Evolutionary conservation across 352 stramenopile species (phyloP).

Genomic region (Phytophthora pisi): DNA sequence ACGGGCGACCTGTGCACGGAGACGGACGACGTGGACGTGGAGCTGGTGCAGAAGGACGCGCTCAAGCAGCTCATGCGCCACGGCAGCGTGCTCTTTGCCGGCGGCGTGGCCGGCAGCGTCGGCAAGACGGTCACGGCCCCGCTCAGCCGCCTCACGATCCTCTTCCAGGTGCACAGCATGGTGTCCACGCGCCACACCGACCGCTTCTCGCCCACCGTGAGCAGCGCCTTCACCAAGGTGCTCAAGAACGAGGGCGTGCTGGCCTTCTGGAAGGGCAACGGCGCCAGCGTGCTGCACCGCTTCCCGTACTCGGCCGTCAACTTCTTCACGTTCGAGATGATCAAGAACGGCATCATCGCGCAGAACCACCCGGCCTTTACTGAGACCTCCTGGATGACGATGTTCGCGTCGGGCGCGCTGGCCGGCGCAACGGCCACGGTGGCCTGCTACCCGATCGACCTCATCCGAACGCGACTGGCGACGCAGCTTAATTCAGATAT

Average conservation of each 20-base stretch:
- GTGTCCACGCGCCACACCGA: conserved; percentile 89
- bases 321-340: conserved; percentile 96
- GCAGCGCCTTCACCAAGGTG: conserved; percentile 89
- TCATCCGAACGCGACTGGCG: conserved; percentile 94
- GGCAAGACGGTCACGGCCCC: conserved; percentile 96
- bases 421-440: conserved; percentile 80
- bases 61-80: conserved; percentile 78
- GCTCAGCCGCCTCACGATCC: conserved; percentile 94
- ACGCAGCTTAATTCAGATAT: conserved; percentile 93
- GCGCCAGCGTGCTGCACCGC: conserved; percentile 94
- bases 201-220: conserved; percentile 76
- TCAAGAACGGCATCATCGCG: conserved; percentile 79
- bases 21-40: conserved; percentile 81
- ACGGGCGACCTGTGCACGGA: conserved; percentile 77
- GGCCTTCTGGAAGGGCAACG: conserved; percentile 97
- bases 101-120: conserved; percentile 94
- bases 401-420: conserved; percentile 76
- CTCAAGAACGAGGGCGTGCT: conserved; percentile 92
- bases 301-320: conserved; percentile 98
- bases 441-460: conserved; percentile 96
- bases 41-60: conserved; percentile 70
- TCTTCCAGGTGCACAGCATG: conserved; percentile 97
- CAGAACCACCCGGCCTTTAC: conserved; percentile 71
- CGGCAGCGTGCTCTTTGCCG: conserved; percentile 82
- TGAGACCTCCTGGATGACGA: conserved; percentile 74